Percentiles rank a stretch among this genome's conserved stretches.
phyloP scores from a whole-genome alignment of 345 rosid genomes.

The Excoecaria cochinchinensis region DNA sequence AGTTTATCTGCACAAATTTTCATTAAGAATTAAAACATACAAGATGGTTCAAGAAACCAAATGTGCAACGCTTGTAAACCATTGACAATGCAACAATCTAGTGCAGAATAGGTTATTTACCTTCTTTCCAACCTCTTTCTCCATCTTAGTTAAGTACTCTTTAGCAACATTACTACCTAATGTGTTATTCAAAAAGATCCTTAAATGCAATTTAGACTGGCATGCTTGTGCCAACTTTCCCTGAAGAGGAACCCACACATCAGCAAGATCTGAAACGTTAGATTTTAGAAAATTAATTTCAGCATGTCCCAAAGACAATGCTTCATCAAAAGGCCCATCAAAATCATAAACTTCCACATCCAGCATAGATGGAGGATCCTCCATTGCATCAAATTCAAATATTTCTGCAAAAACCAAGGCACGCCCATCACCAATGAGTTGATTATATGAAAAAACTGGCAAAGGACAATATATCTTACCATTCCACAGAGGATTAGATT shows the following conservation, averaged over 20 bases:
- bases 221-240: slow-evolving; percentile 92
- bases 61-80: background rate
- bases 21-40: slow-evolving; percentile 5
- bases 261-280: slow-evolving; percentile 82
- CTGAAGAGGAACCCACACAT: slow-evolving; percentile 82
- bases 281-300: slow-evolving; percentile 86
- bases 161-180: slow-evolving; percentile 77
- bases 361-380: slow-evolving; percentile 91
- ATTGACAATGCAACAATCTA: slow-evolving; percentile 12
- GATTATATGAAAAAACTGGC: slow-evolving; percentile 19
- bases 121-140: slow-evolving; percentile 98
- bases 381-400: slow-evolving; percentile 96
- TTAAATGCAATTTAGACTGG: slow-evolving; percentile 86
- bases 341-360: slow-evolving; percentile 90
- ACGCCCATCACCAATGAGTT: slow-evolving; percentile 6
- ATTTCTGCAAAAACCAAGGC: slow-evolving; percentile 64
- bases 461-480: slow-evolving; percentile 44
- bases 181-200: slow-evolving; percentile 88
- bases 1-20: slow-evolving; percentile 60
- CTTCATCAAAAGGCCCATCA: slow-evolving; percentile 90
- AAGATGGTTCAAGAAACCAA: slow-evolving; percentile 1
- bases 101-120: slow-evolving; percentile 34
- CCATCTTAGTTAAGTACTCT: slow-evolving; percentile 92
- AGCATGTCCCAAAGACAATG: slow-evolving; percentile 79
- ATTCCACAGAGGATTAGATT: slow-evolving; percentile 86